phyloP scores from a whole-genome alignment of 164 flowering plant species.

The Vitis labrusca region DNA sequence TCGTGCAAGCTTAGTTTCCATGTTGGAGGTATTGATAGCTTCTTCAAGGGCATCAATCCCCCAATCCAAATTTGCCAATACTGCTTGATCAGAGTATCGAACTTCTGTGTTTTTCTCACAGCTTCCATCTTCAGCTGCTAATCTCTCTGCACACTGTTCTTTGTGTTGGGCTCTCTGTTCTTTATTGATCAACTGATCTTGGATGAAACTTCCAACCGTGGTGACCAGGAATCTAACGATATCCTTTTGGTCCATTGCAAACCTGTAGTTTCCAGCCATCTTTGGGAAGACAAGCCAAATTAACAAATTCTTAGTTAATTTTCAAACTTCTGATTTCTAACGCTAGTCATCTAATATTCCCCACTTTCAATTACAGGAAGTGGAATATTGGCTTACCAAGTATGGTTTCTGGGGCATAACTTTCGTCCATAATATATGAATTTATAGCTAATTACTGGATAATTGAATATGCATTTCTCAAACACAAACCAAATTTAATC shows the following conservation, averaged over 20 bases:
- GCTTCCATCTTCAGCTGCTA: slow-evolving; percentile 64
- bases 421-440: no score
- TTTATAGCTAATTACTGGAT: no score
- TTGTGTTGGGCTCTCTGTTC: slow-evolving; percentile 60
- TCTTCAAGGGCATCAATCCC: slow-evolving; percentile 89
- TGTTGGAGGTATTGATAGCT: slow-evolving; percentile 64
- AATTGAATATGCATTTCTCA: no score
- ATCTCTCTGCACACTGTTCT: slow-evolving; percentile 79
- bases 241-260: slow-evolving; percentile 55
- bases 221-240: slow-evolving; percentile 45
- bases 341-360: neutral
- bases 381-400: no score
- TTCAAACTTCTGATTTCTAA: neutral
- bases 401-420: no score
- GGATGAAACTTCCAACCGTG: slow-evolving; percentile 53
- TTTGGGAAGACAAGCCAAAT: neutral
- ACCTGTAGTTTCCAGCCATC: slow-evolving; percentile 48
- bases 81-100: slow-evolving; percentile 76
- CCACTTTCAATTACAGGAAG: neutral
- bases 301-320: neutral
- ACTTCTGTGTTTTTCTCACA: slow-evolving; percentile 38
- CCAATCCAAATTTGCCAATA: slow-evolving; percentile 80
- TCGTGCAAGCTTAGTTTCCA: slow-evolving; percentile 68
- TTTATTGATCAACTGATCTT: slow-evolving; percentile 54
- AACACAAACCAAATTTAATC: no score